Conservation (phyloP, 371 early-diverging fungal genomes). For the Rhizopus microsporus region DNA sequence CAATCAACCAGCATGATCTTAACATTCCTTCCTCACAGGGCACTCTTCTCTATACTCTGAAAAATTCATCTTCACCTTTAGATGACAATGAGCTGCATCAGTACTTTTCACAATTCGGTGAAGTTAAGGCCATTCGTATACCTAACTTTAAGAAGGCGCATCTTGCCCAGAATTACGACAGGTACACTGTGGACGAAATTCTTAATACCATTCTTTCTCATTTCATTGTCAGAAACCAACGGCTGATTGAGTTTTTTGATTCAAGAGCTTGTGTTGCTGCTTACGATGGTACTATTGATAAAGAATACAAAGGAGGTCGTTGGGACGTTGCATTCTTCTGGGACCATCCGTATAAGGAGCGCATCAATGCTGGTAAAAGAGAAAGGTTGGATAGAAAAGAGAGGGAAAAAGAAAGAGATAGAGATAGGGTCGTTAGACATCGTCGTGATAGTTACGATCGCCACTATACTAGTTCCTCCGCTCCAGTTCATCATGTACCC, state of each 20-base stretch:
- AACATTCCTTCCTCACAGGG: constrained; percentile 34
- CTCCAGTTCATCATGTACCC: background rate
- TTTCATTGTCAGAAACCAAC: constrained; percentile 29
- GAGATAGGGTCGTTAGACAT: constrained; percentile 7
- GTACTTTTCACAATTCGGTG: constrained; percentile 49
- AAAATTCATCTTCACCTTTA: constrained; percentile 34
- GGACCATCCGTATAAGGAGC: constrained; percentile 54
- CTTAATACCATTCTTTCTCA: constrained; percentile 1
- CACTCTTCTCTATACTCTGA: constrained; percentile 51
- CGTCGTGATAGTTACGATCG: constrained; percentile 13
- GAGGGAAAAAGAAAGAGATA: constrained; percentile 1
- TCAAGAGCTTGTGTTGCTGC: constrained; percentile 51
- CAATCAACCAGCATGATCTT: background rate
- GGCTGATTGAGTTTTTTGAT: constrained; percentile 59
- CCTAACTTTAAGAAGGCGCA: constrained; percentile 35
- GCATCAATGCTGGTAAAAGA: constrained; percentile 13
- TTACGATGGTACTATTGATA: constrained; percentile 35
- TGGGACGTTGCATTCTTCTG: constrained; percentile 55
- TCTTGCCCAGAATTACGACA: constrained; percentile 13
- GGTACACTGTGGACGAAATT: constrained; percentile 8
- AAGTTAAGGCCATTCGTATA: constrained; percentile 50
- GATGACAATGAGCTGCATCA: constrained; percentile 42
- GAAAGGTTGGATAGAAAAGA: constrained; percentile 18
- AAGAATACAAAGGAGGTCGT: constrained; percentile 40
- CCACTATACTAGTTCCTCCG: constrained; percentile 4